Evolutionary conservation across 768 basidiomycete genomes (phyloP).

Genomic region (Mycena galericulata): DNA sequence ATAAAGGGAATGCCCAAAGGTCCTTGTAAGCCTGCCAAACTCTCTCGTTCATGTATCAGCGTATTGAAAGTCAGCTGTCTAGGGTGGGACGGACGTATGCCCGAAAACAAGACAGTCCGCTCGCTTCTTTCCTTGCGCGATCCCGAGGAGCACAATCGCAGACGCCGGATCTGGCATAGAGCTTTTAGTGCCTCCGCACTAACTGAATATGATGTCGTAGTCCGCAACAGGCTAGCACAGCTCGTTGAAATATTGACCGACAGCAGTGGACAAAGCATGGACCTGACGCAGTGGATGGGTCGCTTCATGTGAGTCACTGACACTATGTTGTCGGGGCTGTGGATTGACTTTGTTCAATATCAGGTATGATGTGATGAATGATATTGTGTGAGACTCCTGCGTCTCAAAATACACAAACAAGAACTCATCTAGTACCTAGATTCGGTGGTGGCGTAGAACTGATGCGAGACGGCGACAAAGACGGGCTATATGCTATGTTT

Average conservation of each 20-base stretch:
- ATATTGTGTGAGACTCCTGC: constrained; percentile 54
- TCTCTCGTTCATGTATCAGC: constrained; percentile 15
- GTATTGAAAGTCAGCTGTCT: constrained; percentile 5
- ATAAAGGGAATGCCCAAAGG: constrained; percentile 66
- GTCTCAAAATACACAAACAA: background rate
- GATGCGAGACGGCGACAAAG: constrained; percentile 55
- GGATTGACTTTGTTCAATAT: background rate
- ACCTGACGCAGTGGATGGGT: constrained; percentile 51
- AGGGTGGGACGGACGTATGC: constrained; percentile 67
- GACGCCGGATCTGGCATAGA: constrained; percentile 63
- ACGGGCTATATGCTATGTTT: constrained; percentile 55
- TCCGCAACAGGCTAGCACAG: constrained; percentile 52
- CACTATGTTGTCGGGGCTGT: background rate
- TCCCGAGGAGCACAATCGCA: constrained; percentile 56
- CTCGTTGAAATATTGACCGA: constrained; percentile 51
- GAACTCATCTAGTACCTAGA: constrained; percentile 16
- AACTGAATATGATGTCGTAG: constrained; percentile 57
- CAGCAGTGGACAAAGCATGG: constrained; percentile 42
- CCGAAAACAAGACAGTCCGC: constrained; percentile 49
- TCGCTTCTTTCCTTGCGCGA: constrained; percentile 53
- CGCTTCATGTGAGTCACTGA: constrained; percentile 55
- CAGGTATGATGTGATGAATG: constrained; percentile 55
- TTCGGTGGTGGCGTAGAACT: constrained; percentile 50
- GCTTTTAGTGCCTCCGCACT: constrained; percentile 59
- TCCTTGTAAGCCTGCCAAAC: constrained; percentile 61